Conservation (phyloP, 805 yeast genomes). For the Candida argentea region DNA sequence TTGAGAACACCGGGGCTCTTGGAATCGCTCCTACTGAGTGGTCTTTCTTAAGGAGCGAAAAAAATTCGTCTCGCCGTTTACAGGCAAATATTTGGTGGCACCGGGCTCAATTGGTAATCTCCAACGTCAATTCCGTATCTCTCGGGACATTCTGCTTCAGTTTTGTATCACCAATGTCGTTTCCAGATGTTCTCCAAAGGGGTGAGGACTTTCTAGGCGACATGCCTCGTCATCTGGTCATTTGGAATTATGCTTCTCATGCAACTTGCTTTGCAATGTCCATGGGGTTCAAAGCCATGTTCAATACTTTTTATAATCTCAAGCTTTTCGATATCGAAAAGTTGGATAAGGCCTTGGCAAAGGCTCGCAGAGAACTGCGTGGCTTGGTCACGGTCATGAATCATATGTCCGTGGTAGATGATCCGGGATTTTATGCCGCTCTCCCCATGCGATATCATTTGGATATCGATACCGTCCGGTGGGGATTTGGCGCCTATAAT, state of each 20-base stretch:
- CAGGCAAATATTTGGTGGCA: too few species aligned
- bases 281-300: slow-evolving; percentile 49
- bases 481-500: slow-evolving; percentile 94
- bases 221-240: slow-evolving; percentile 46
- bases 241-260: slow-evolving; percentile 64
- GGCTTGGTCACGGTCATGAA: slow-evolving; percentile 83
- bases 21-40: too few species aligned
- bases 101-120: too few species aligned
- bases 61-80: too few species aligned
- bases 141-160: too few species aligned
- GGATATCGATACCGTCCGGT: slow-evolving; percentile 61
- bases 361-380: slow-evolving; percentile 57
- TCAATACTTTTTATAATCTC: slow-evolving; percentile 57
- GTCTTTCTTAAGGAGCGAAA: too few species aligned
- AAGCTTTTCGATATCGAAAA: slow-evolving; percentile 50
- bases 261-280: slow-evolving; percentile 61
- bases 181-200: slow-evolving; percentile 53
- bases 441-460: slow-evolving; percentile 62
- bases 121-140: too few species aligned
- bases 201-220: slow-evolving; percentile 63
- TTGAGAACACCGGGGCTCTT: too few species aligned
- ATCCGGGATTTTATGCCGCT: slow-evolving; percentile 83
- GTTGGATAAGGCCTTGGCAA: slow-evolving; percentile 53
- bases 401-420: slow-evolving; percentile 88
- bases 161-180: too few species aligned